phyloP scores from a whole-genome alignment of 345 rosid genomes.

The Populus simonii region DNA sequence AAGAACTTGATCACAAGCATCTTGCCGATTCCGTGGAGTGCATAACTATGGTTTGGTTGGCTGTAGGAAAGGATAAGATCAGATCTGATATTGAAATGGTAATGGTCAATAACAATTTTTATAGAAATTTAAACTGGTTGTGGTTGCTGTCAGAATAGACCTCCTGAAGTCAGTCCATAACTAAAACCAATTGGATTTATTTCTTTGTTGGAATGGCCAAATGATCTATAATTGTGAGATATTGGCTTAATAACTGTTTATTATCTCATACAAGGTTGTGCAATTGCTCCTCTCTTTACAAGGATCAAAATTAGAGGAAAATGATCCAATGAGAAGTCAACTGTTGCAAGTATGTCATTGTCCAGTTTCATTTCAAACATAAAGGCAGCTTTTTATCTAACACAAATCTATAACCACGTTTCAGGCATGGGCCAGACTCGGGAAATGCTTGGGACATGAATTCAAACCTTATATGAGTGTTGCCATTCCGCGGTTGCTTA shows the following conservation, averaged over 20 bases:
- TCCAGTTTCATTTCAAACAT: not conserved
- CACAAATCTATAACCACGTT: not conserved
- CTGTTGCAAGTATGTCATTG: conserved; percentile 11
- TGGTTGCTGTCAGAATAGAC: not conserved
- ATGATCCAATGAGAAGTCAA: conserved; percentile 4
- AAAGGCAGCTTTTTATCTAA: not conserved
- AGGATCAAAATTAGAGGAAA: not conserved
- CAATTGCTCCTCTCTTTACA: not conserved
- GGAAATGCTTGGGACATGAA: conserved; percentile 17
- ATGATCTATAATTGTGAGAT: not conserved
- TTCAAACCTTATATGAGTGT: conserved; percentile 12
- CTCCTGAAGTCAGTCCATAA: not conserved
- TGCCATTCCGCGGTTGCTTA: conserved; percentile 12
- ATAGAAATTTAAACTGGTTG: too few relatives aligned
- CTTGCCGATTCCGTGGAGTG: not conserved
- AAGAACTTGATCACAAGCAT: not conserved
- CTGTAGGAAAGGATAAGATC: conserved; percentile 13
- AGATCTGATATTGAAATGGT: conserved; percentile 1
- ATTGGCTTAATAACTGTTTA: not conserved
- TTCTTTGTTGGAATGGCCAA: not conserved
- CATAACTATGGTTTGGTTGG: conserved; percentile 8
- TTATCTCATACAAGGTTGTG: not conserved
- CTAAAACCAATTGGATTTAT: not conserved
- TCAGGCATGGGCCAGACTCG: conserved; percentile 19
- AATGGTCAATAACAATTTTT: not conserved